Conservation (phyloP, 192 early-diverging fungal species). For the Rhizoclosmatium globosum region DNA sequence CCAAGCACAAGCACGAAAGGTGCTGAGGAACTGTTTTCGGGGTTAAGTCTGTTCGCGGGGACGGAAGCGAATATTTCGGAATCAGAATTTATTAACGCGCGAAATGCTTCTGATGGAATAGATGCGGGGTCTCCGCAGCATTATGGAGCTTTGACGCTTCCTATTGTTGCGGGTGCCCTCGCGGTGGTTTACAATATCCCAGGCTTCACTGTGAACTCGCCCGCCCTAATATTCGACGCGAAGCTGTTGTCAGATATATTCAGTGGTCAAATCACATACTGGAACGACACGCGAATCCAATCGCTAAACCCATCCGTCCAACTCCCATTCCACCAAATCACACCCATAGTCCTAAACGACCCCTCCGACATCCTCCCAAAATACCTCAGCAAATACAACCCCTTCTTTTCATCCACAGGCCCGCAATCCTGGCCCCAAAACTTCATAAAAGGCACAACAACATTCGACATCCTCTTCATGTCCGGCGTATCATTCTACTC, state of each 20-base stretch:
- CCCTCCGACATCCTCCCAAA: conserved; percentile 8
- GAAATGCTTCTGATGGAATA: not conserved
- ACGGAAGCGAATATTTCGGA: not conserved
- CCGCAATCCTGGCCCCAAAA: not conserved
- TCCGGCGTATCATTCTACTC: not conserved
- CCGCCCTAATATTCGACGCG: not conserved
- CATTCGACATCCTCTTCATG: conserved; percentile 4
- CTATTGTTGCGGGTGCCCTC: conserved; percentile 2
- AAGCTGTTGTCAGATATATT: conserved; percentile 1
- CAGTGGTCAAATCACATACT: not conserved
- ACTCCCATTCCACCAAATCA: not conserved
- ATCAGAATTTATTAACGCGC: not conserved
- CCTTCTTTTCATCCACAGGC: not conserved
- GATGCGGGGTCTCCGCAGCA: not conserved
- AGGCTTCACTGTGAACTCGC: not conserved
- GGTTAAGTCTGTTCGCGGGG: conserved; percentile 1
- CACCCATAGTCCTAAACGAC: conserved; percentile 7
- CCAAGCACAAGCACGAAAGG: not conserved
- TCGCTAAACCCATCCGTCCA: not conserved
- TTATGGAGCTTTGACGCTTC: conserved; percentile 2
- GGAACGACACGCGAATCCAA: conserved; percentile 23
- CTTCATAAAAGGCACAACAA: not conserved
- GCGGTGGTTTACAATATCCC: conserved; percentile 16
- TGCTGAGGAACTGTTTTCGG: not conserved
- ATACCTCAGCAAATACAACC: not conserved